Base-by-base conservation (phyloP, 441 rosid genomes). In the Erodium trifolium region DNA sequence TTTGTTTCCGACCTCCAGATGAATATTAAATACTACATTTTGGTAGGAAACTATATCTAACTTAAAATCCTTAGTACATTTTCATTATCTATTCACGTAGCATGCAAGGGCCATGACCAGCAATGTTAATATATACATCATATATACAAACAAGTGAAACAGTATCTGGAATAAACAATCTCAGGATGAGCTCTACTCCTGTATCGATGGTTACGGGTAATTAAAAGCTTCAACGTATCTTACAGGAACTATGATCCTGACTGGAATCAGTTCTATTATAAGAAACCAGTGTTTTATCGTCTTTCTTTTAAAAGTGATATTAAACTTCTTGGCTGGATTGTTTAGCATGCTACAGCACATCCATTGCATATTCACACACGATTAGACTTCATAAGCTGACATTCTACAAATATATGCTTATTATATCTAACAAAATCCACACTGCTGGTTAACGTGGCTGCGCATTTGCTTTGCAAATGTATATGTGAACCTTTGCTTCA, bases 301-400 rank as follows among this genome's bases (percentile, higher is more conserved):
- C 13, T 59, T 59, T 0, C 1, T 60, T 19, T 23, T 60, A 3
- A 23, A 60, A 60, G 65, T 60, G 65, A 60, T 4, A 29, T 9
- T 23, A 27, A 27, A 27, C 65, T 23, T 27, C n/a, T 27, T 12
- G 7, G 23, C 17, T 12, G 34, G 65, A 62, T 62, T 62, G 37
- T 10, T 62, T 62, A 29, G 65, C 65, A 62, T 62, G 65, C 65
- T 13, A 62, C 37, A 62, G 14, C 65, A 62, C 35, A 62, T 2
- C 13, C 35, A 59, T 29, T 18, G 12, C n/a, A 62, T 27, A 62
- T 62, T 11, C 65, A 62, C 9, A 62, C 37, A 62, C 37, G 27
- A 23, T 62, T 27, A 62, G 16, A n/a, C 35, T n/a, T 62, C 14
- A 23, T 62, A 3, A 10, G 23, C 65, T 62, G 37, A 3, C 17